A percentile compares a stretch with the other conserved stretches of the same genome.
Conservation (phyloP, 1,139 yeast genomes). For the Pichia sp. region DNA sequence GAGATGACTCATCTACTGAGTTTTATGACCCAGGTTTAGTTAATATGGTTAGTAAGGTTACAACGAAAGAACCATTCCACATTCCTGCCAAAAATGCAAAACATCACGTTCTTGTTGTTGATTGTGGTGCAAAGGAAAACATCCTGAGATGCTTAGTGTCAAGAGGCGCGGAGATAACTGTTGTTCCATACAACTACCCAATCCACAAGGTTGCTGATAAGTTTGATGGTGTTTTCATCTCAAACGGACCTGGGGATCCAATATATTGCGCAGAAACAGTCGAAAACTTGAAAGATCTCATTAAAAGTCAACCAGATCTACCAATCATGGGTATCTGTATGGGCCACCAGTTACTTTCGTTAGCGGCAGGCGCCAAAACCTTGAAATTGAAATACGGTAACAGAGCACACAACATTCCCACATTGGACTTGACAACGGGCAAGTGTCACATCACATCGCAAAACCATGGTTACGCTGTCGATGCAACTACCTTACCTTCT, state of each 20-base stretch:
- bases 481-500: slow-evolving; percentile 64
- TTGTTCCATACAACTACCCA: slow-evolving; percentile 93
- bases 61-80: slow-evolving; percentile 94
- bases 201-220: slow-evolving; percentile 84
- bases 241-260: slow-evolving; percentile 99
- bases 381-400: slow-evolving; percentile 93
- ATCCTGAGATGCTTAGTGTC: slow-evolving; percentile 87
- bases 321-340: slow-evolving; percentile 97
- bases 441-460: slow-evolving; percentile 96
- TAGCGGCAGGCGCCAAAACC: slow-evolving; percentile 92
- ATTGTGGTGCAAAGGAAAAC: slow-evolving; percentile 98
- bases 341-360: slow-evolving; percentile 93
- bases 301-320: slow-evolving; percentile 56
- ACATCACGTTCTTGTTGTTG: slow-evolving; percentile 85
- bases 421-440: slow-evolving; percentile 83
- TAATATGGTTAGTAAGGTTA: slow-evolving; percentile 87
- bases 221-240: slow-evolving; percentile 90
- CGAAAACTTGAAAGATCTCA: slow-evolving; percentile 64
- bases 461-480: slow-evolving; percentile 98
- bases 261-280: slow-evolving; percentile 85
- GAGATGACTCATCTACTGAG: slow-evolving; percentile 85
- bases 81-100: slow-evolving; percentile 62
- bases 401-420: slow-evolving; percentile 98
- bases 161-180: slow-evolving; percentile 94
- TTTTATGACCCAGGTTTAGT: slow-evolving; percentile 89